A percentile compares a stretch with the other conserved stretches of the same genome.
Conservation (phyloP, 208 protist genomes). For the Leishmania arabica region DNA sequence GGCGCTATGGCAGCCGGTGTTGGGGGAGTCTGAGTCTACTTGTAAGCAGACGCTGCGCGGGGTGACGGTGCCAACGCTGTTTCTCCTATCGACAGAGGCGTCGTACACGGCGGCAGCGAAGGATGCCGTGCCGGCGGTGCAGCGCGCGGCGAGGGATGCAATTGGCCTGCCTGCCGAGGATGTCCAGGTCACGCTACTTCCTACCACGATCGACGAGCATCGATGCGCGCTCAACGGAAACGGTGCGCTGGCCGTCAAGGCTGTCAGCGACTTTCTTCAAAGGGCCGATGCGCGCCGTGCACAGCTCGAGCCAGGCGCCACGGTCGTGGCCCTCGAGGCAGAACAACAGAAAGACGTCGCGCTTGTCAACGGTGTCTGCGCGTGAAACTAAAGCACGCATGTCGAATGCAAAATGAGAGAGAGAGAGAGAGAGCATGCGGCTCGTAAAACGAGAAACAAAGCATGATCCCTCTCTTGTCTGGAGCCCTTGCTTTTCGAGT, state of each 20-base stretch:
- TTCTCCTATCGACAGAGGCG: conserved; percentile 60
- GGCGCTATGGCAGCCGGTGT: conserved; percentile 66
- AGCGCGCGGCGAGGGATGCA: conserved; percentile 24
- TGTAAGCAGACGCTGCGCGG: conserved; percentile 31
- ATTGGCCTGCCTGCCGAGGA: conserved; percentile 37
- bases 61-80: conserved; percentile 52
- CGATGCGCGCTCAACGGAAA: conserved; percentile 61
- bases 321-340: conserved; percentile 15
- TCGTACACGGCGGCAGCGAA: conserved; percentile 46
- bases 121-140: conserved; percentile 30
- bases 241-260: conserved; percentile 31
- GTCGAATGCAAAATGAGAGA: neutral
- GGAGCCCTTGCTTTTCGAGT: neutral
- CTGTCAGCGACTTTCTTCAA: conserved; percentile 52
- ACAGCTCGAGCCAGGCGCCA: conserved; percentile 21
- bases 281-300: conserved; percentile 27
- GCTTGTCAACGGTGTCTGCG: conserved; percentile 26
- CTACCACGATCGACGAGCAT: conserved; percentile 69
- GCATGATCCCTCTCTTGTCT: neutral
- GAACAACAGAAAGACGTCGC: conserved; percentile 34
- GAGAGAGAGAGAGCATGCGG: too few relatives aligned
- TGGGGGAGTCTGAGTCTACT: conserved; percentile 34
- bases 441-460: neutral
- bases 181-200: conserved; percentile 52
- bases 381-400: neutral